phyloP scores from a whole-genome alignment of 2,329 filamentous ascomycete species.

The Trichoderma guizhouense region DNA sequence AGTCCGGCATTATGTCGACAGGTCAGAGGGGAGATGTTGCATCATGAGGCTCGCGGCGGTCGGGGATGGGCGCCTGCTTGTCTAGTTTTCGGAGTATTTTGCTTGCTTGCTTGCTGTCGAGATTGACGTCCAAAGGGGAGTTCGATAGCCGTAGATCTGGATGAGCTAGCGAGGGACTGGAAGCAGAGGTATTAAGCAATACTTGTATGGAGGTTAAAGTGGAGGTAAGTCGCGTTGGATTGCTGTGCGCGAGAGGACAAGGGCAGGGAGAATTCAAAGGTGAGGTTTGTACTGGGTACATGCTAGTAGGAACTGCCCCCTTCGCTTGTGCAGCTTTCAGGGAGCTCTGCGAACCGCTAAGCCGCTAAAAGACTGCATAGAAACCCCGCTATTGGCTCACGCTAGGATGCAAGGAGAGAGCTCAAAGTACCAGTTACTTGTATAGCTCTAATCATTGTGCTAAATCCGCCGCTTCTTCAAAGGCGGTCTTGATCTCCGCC shows the following conservation, averaged over 20 bases:
- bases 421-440: neutral
- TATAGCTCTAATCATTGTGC: neutral
- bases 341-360: neutral
- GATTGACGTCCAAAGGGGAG: neutral
- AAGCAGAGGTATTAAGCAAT: slow-evolving; percentile 7
- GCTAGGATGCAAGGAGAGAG: neutral
- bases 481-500: neutral
- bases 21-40: slow-evolving; percentile 27
- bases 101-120: neutral
- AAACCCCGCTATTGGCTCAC: neutral
- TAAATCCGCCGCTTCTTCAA: neutral
- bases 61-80: neutral
- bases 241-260: slow-evolving; percentile 1
- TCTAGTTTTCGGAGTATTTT: neutral
- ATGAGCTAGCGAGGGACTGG: neutral
- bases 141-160: neutral
- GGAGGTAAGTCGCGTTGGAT: slow-evolving; percentile 16
- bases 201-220: slow-evolving; percentile 11
- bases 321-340: neutral
- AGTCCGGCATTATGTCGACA: slow-evolving; percentile 50
- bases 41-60: slow-evolving; percentile 30
- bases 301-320: neutral
- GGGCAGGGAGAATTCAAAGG: neutral
- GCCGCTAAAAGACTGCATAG: neutral
- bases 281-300: neutral